Evolutionary conservation across 495 filamentous ascomycete species (phyloP).

Genomic region (Xylaria venustula): DNA sequence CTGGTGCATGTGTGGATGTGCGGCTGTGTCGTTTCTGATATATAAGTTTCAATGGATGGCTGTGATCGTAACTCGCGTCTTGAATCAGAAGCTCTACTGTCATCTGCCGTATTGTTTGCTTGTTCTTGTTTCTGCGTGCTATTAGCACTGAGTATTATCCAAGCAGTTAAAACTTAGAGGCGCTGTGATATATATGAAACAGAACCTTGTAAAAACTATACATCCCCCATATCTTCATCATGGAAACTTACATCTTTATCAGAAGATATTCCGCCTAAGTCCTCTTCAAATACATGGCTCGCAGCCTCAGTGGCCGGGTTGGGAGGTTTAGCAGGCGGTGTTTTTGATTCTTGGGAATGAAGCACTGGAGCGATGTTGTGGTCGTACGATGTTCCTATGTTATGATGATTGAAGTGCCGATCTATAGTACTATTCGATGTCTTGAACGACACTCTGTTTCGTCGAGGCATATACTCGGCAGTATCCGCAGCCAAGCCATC

Average conservation of each 20-base stretch:
- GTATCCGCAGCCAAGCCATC: background rate
- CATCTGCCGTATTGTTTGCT: background rate
- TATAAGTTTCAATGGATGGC: background rate
- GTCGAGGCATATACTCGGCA: background rate
- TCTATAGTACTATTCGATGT: background rate
- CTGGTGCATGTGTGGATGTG: background rate
- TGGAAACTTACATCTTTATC: background rate
- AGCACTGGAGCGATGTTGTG: background rate
- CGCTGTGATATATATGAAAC: background rate
- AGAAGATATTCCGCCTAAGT: background rate
- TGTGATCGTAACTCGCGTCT: background rate
- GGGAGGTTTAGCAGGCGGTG: background rate
- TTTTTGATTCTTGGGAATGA: background rate
- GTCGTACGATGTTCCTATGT: background rate
- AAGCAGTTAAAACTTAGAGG: background rate
- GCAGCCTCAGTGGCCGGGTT: background rate
- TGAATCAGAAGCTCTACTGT: too few species aligned
- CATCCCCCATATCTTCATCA: too few species aligned
- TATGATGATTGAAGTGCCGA: background rate
- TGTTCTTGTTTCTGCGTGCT: background rate
- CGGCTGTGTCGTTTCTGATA: background rate
- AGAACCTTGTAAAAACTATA: too few species aligned
- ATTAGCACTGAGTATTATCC: background rate
- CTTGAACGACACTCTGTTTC: background rate
- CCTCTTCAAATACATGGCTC: background rate